Evolutionary conservation across 257 asterid species (phyloP).

Genomic region (Rauvolfia tetraphylla): DNA sequence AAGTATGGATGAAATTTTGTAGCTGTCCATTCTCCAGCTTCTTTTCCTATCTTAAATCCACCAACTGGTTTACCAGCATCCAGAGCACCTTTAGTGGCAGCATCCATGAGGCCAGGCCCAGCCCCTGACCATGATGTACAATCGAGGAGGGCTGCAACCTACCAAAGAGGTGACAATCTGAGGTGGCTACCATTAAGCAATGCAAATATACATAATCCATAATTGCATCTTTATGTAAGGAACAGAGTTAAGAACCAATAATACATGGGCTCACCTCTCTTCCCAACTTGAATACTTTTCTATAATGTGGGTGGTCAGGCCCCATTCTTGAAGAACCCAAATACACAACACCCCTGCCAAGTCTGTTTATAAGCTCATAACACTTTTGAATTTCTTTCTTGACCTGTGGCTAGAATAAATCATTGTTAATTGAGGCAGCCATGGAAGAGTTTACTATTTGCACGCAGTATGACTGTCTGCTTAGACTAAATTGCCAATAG

Average conservation of each 20-base stretch:
- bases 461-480: neutral
- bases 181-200: slow-evolving; percentile 18
- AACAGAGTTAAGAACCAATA: neutral
- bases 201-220: neutral
- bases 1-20: slow-evolving; percentile 68
- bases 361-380: slow-evolving; percentile 70
- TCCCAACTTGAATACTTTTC: slow-evolving; percentile 53
- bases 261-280: slow-evolving; percentile 43
- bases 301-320: slow-evolving; percentile 61
- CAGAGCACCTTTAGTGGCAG: slow-evolving; percentile 86
- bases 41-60: slow-evolving; percentile 84
- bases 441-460: neutral
- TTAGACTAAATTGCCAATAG: neutral
- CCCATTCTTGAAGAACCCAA: slow-evolving; percentile 92
- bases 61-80: slow-evolving; percentile 82
- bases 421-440: neutral
- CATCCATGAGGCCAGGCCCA: slow-evolving; percentile 97
- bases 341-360: slow-evolving; percentile 91
- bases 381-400: slow-evolving; percentile 81
- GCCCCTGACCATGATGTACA: slow-evolving; percentile 96
- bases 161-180: slow-evolving; percentile 21
- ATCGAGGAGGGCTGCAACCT: slow-evolving; percentile 70
- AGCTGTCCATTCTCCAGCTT: slow-evolving; percentile 93
- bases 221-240: neutral
- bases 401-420: slow-evolving; percentile 42